A percentile compares a stretch with the other conserved stretches of the same genome.
phyloP scores from a whole-genome alignment of 495 filamentous ascomycete genomes.

The Paragyromitra xinjiangensis region DNA sequence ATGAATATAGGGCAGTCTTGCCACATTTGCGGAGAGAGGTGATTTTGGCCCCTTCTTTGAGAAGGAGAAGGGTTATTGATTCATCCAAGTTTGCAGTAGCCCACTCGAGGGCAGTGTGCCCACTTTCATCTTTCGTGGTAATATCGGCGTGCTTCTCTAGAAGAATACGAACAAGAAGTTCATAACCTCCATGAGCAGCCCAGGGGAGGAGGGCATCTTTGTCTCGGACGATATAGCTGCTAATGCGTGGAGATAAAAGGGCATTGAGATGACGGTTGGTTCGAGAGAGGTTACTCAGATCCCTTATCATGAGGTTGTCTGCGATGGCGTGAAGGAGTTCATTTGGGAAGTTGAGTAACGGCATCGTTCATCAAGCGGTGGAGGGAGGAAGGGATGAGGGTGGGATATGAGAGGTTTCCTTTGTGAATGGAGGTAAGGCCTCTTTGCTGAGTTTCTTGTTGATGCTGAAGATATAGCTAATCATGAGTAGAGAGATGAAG shows the following conservation, averaged over 20 bases:
- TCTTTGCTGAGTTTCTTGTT: background rate
- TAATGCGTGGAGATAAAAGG: conserved; percentile 23
- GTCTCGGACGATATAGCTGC: background rate
- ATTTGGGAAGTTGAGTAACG: conserved; percentile 21
- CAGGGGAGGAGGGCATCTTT: conserved; percentile 24
- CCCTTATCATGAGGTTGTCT: conserved; percentile 11
- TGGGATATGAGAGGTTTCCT: background rate
- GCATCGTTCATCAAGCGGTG: background rate
- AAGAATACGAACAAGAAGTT: background rate
- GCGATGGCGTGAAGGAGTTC: conserved; percentile 42
- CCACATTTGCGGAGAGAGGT: background rate
- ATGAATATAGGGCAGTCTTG: background rate
- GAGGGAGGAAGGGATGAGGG: background rate
- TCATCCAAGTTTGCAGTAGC: conserved; percentile 3
- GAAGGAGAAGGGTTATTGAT: conserved; percentile 12
- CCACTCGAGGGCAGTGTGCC: conserved; percentile 20
- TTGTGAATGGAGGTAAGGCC: background rate
- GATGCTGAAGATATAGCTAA: background rate
- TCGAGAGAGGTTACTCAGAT: conserved; percentile 13
- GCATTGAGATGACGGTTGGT: conserved; percentile 19
- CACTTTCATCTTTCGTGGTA: background rate
- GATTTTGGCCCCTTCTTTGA: background rate
- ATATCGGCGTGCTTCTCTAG: conserved; percentile 18
- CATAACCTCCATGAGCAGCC: background rate
- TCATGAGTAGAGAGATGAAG: background rate